Evolutionary conservation across 1,284 basidiomycete species (phyloP), one percentile per base, ranked within the genome.

Genomic region (Paramarasmius palmivorus): DNA sequence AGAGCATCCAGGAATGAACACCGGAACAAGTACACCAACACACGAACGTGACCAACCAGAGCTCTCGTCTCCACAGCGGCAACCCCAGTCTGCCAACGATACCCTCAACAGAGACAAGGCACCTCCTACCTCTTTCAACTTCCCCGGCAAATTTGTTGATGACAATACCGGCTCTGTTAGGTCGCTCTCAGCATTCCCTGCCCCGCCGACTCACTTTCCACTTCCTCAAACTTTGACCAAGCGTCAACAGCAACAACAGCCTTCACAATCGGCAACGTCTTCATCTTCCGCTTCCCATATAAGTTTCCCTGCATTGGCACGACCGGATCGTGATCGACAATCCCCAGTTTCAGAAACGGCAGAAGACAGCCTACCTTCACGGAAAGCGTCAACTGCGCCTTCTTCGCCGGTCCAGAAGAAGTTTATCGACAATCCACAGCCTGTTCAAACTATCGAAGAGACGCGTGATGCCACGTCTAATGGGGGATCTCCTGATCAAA

Each of bases 151-250:
- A 19, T 65, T 73, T 14, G 68, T 73, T 23, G 73, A 72, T 48
- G 58, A 68, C 12, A 71, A 73, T 35, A 73, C 79, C 35, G 81
- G 79, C 49, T 83, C 84, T 22, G 75, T 88, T 17, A 76, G 84
- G 15, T 85, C 86, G 1, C 71, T 90, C 19, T 86, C 84, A 22
- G 83, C 83, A 0, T 90, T 90, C 65, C 88, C 87, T 17, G 68
- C 77, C 2, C 88, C 88, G 15, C 88, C 88, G 0, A 81, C 81
- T 0, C 86, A 89, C 61, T 82, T 86, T 57, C 87, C 88, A 14
- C 67, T 85, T 5, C 86, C 84, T 36, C 74, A 78, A 17, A 67
- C 75, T 10, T 48, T 59, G 15, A 49, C 53, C 5, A 68, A 65
- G 46, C 68, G 71, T 48, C 66, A 61, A 42, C 70, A 66, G 50